Evolutionary conservation across 768 basidiomycete genomes (phyloP).

Genomic region (Hemileccinum impolitum): DNA sequence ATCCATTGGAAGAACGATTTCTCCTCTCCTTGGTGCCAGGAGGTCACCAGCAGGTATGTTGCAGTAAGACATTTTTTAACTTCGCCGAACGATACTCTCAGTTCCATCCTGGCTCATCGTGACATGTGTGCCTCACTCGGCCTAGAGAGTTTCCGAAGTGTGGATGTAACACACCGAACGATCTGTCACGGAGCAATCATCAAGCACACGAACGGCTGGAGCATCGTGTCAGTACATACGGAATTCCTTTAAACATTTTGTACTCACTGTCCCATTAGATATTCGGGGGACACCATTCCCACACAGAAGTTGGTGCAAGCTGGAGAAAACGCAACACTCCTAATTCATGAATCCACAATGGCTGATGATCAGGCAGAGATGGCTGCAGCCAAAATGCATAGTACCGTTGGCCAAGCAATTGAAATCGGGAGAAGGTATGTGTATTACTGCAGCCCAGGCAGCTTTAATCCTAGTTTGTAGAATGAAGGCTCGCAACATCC

Average conservation of each 20-base stretch:
- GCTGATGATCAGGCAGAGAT: conserved; percentile 76
- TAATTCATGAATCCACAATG: conserved; percentile 95
- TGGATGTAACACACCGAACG: conserved; percentile 71
- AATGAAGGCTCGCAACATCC: conserved; percentile 79
- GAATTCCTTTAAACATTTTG: background rate
- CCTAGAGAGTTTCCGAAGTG: conserved; percentile 58
- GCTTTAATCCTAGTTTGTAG: conserved; percentile 35
- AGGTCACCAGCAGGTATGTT: conserved; percentile 5
- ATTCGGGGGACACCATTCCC: conserved; percentile 90
- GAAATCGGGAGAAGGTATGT: conserved; percentile 66
- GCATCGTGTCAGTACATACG: conserved; percentile 33
- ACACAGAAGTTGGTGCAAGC: conserved; percentile 60
- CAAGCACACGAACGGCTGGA: conserved; percentile 56
- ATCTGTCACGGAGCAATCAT: conserved; percentile 71
- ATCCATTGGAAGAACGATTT: conserved; percentile 45
- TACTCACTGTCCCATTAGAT: conserved; percentile 44
- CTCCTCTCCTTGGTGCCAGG: conserved; percentile 27
- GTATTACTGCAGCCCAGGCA: background rate
- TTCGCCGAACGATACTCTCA: conserved; percentile 21
- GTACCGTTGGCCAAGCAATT: conserved; percentile 87
- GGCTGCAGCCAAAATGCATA: conserved; percentile 78
- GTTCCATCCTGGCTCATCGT: conserved; percentile 41
- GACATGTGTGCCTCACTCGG: conserved; percentile 53
- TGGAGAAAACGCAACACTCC: conserved; percentile 66
- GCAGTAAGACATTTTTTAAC: background rate